phyloP scores from a whole-genome alignment of 768 basidiomycete species.

The Boletus insuetus region DNA sequence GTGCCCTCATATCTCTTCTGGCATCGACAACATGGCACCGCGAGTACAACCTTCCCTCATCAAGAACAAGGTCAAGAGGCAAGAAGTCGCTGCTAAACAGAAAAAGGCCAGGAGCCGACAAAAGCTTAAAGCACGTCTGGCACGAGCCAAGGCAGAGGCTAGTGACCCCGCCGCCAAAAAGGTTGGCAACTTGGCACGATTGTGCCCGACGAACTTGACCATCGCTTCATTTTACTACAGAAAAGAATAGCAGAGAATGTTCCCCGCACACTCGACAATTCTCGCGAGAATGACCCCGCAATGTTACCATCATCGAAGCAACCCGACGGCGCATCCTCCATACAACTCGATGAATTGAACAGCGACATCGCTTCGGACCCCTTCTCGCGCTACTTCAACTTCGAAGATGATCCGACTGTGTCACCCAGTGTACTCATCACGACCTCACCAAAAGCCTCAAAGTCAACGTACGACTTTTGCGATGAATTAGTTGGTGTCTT shows the following conservation, averaged over 20 bases:
- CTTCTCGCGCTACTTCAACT: slow-evolving; percentile 74
- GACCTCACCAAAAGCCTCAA: slow-evolving; percentile 86
- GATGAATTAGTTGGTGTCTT: slow-evolving; percentile 88
- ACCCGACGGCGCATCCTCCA: slow-evolving; percentile 31
- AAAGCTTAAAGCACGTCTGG: slow-evolving; percentile 79
- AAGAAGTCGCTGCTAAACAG: slow-evolving; percentile 66
- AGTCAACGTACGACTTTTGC: slow-evolving; percentile 86
- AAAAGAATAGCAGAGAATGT: slow-evolving; percentile 83
- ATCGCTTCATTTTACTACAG: slow-evolving; percentile 42
- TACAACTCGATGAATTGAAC: slow-evolving; percentile 55
- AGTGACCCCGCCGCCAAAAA: slow-evolving; percentile 76
- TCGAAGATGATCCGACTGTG: slow-evolving; percentile 59
- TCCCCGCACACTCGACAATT: slow-evolving; percentile 91
- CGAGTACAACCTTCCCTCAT: slow-evolving; percentile 67
- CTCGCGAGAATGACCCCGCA: slow-evolving; percentile 73
- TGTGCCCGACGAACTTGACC: not conserved
- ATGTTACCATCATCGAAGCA: slow-evolving; percentile 33
- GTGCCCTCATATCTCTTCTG: not conserved
- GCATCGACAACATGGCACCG: slow-evolving; percentile 45
- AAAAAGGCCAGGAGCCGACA: slow-evolving; percentile 78
- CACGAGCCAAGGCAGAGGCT: slow-evolving; percentile 72
- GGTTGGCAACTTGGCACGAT: slow-evolving; percentile 54
- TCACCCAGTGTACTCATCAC: slow-evolving; percentile 91
- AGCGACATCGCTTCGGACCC: slow-evolving; percentile 72
- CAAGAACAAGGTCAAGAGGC: slow-evolving; percentile 86